Evolutionary conservation across 1,139 yeast species (phyloP), one percentile per base, ranked within the genome.

Genomic region (Saccharomyces uvarum): DNA sequence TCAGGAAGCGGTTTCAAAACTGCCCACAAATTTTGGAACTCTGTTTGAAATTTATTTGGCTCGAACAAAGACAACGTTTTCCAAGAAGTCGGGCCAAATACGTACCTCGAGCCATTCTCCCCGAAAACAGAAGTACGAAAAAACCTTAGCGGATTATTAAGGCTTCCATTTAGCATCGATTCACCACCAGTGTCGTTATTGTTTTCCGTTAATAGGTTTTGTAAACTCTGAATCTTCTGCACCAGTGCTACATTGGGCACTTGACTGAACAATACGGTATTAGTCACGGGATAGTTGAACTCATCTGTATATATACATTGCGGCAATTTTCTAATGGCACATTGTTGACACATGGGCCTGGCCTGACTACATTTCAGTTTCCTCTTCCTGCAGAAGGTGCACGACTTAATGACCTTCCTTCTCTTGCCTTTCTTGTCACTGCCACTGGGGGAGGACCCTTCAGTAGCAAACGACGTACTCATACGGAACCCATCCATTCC

Each of bases 341-440:
- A 63, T 48, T 64, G 63, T 33, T 57, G 50, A 56, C 69, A 65
- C 59, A 58, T 59, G 14, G 67, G 68, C 51, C 62, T 61, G 5
- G 47, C 57, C 28, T 64, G 62, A 50, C 67, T 67, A 57, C 71
- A 68, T 56, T 66, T 68, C 49, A 68, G 51, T 54, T 65, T 66
- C 28, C 70, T 60, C 49, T 61, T 61, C 24, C 70, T 59, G 52
- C 71, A 68, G 49, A 65, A 66, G 9, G 59, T 54, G 53, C 71
- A 68, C 8, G 70, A 65, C 51, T 63, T 60, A 48, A 66, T 64
- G 14, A 57, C 55, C 54, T 67, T 65, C 41, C 68, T 51, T 50
- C 60, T 57, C 48, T 52, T 58, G 31, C 53, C 55, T 16, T 41
- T 51, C 4, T 9, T 38, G 19, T 24, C 44, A 16, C 24, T 38